Evolutionary conservation across 1,284 basidiomycete species (phyloP), one percentile per base, ranked within the genome.

Genomic region (Puccinia hordei): DNA sequence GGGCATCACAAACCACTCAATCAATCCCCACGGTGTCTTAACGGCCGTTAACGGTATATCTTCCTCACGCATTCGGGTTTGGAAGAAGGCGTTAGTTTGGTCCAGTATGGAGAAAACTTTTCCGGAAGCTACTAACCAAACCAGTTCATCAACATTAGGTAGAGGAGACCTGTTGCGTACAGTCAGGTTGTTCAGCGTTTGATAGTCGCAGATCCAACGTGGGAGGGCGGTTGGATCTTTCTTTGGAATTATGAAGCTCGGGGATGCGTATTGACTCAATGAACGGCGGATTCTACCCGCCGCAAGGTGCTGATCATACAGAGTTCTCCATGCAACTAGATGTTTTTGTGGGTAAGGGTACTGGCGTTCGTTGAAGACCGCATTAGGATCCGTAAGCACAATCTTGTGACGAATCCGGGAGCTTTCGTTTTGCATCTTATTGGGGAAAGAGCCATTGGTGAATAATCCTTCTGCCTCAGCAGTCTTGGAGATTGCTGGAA

Each of bases 171-270:
- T n/a, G n/a, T n/a, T n/a, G n/a, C n/a, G n/a, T n/a, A n/a, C n/a
- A n/a, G n/a, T n/a, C n/a, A n/a, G n/a, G 19, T 24, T 38, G 53
- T 82, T 82, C 12, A 82, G 30, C 0, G 2, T 6, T 10, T 69
- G 57, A 46, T 82, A 82, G 46, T 82, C 63, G 44, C 79, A 82
- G 3, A 82, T 79, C 81, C 81, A 82, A 6, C 73, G n/a, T 0
- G 82, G 81, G 19, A 81, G 44, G 2, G 46, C 79, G 1, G 79
- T 82, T 0, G 84, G 85, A 73, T 73, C 74, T 2, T 77, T 77
- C 5, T 74, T 74, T 17, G 73, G 73, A n/a, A 33, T 65, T 6
- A 65, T 65, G n/a, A 65, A 24, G 41, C 41, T 44, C n/a, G n/a
- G n/a, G n/a, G 69, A 72, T 22, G 69, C 69, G n/a, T 72, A 72